Conservation (phyloP, 805 yeast genomes). For the Jamesozyma rosinii region DNA sequence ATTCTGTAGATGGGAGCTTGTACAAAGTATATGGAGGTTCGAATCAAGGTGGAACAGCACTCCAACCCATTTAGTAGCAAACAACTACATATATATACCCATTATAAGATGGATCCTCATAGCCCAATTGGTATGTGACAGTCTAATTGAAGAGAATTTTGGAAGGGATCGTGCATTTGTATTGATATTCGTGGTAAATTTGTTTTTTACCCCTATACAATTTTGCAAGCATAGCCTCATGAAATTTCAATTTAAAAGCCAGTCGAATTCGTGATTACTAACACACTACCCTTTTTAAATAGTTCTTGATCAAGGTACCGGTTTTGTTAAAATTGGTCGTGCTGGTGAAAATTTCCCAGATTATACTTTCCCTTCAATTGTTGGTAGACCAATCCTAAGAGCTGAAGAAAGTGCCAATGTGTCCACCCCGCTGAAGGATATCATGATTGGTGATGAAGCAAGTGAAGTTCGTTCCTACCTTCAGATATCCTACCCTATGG, state of each 20-base stretch:
- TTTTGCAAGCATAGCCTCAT: not conserved
- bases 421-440: constrained; percentile 70
- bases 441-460: constrained; percentile 97
- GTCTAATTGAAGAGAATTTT: not conserved
- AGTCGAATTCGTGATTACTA: not conserved
- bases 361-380: constrained; percentile 91
- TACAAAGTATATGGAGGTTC: not conserved
- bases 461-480: constrained; percentile 79
- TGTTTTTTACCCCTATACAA: not conserved
- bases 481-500: constrained; percentile 97
- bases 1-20: not conserved
- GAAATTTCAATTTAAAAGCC: not conserved
- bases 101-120: constrained; percentile 27
- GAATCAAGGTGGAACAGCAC: not conserved
- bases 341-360: constrained; percentile 97
- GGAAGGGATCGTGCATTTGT: no score
- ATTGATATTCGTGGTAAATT: no score
- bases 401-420: constrained; percentile 81
- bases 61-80: not conserved
- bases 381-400: constrained; percentile 91
- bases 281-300: not conserved
- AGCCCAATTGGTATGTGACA: constrained; percentile 28
- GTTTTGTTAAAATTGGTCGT: constrained; percentile 93
- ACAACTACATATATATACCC: not conserved
- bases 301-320: constrained; percentile 98